Base-by-base conservation (phyloP, 208 protist species). In the Crithidia sp. region DNA sequence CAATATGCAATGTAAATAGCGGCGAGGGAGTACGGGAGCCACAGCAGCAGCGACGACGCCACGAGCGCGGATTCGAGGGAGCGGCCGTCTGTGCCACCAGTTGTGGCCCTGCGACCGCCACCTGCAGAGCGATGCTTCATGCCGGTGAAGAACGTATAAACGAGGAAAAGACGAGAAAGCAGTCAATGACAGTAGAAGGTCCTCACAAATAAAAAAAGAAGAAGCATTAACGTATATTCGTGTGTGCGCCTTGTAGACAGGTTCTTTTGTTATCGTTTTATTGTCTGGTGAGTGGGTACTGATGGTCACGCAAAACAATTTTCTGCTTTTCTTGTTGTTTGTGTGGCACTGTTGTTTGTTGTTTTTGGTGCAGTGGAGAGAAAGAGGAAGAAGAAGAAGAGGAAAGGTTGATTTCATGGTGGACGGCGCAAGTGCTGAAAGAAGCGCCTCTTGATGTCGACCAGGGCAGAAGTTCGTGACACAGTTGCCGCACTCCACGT, bases 1-100 rank as follows among this genome's bases (percentile, higher is more conserved):
- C 87, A 91, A 77, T 89, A 88, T 40, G 82, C 83, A 39, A 89
- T 76, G 65, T 90, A 95, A 37, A 90, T 43, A 28, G 88, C 81
- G 3, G 87, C 87, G 6, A 87, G 43, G 39, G 78, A 81, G 81
- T 93, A 92, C 44, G 88, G 88, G 2, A 91, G 37, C 86, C 88
- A 95, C 40, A 95, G 67, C 50, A 93, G 71, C 8, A 88, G 19
- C 5, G 88, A 83, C 0, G 84, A 83, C 3, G 67, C 73, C 0
- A 68, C 73, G 36, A 88, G 77, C n/a, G 80, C 81, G 50, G 74
- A 28, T 45, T 84, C 71, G 47, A 88, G 67, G 8, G 83, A 74
- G 67, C 55, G 60, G 4, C 61, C 55, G 49, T 74, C 74, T 10
- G 74, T 74, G 41, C 62, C 67, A 41, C 47, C 52, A 10, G 45